These are phyloP conservation scores for Blastomyces parvus DNA, from an alignment of 2,329 filamentous ascomycete genomes.

Conservation along the genomic window DNA sequence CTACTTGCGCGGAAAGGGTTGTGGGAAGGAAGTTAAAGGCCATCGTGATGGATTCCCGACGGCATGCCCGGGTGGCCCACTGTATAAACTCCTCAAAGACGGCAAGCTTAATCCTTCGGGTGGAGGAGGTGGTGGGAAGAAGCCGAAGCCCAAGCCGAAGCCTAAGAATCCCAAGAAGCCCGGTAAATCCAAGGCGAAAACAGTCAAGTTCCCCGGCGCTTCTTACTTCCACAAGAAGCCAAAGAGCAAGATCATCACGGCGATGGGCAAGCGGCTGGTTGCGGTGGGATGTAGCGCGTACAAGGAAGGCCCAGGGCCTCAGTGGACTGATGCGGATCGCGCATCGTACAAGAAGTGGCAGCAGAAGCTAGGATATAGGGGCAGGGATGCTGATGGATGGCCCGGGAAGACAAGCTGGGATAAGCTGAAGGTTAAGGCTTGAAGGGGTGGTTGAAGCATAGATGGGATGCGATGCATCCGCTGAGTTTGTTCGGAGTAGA, in stretches of 20 bases:
- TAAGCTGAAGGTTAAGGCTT: conserved; percentile 10
- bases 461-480: background rate
- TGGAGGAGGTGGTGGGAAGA: background rate
- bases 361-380: conserved; percentile 6
- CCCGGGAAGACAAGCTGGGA: conserved; percentile 8
- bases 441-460: background rate
- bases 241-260: conserved; percentile 5
- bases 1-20: conserved; percentile 7
- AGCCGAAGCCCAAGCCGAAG: background rate
- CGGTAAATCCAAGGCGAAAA: background rate
- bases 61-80: conserved; percentile 7
- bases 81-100: conserved; percentile 7
- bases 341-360: conserved; percentile 9
- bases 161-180: conserved; percentile 3
- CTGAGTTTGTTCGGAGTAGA: background rate
- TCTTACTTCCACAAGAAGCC: conserved; percentile 4
- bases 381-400: conserved; percentile 10
- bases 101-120: conserved; percentile 8
- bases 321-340: conserved; percentile 8
- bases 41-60: conserved; percentile 8
- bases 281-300: conserved; percentile 7
- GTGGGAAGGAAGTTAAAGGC: conserved; percentile 7
- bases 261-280: conserved; percentile 9
- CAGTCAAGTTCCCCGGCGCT: conserved; percentile 2
- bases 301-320: conserved; percentile 2